Evolutionary conservation across 2,329 filamentous ascomycete genomes (phyloP), one percentile per base, ranked within the genome.

Genomic region (Ophiostoma himal-ulmi): DNA sequence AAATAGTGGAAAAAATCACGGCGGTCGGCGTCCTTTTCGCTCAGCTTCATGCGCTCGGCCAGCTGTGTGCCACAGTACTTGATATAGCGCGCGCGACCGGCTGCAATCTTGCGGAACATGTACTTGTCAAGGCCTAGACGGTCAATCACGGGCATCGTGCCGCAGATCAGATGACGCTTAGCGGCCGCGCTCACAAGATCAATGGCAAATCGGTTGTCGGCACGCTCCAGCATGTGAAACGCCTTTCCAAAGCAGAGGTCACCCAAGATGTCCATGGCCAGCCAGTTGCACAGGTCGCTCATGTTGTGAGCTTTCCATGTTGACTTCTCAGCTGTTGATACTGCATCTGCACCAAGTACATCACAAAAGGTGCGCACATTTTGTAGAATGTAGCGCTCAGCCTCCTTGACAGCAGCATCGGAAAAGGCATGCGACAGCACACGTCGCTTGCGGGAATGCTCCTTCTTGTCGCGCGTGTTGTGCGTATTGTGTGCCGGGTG

Each of bases 1-100:
- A 93, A 83, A 77, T 92, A 88, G 79, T 91, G 89, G 80, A 92
- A 92, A 81, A 92, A 92, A 77, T 92, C 90, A 70, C 89, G 87
- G 44, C 89, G 88, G 39, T 67, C 65, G 75, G 87, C 88, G 67
- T 85, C 88, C 73, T 86, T 87, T 73, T 88, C 87, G 37, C 88
- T 88, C 36, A 89, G 80, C 72, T 88, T 86, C 67, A 88, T 90
- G 34, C 89, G 85, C 75, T 91, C 86, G 17, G 84, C 84, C 57
- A 91, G 83, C 78, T 91, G 89, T 1, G 83, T 81, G 68, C 89
- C 88, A 78, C 88, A 90, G 79, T 91, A 91, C 68, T 84, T 83
- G 84, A 92, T 90, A 77, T 92, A 92, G 72, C 86, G 84, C 77
- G 86, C 89, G 3, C 90, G 85, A 62, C 88, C 88, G 34, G 84